A percentile compares a stretch with the other conserved stretches of the same genome.
Evolutionary conservation across 1,139 yeast species (phyloP).

Genomic region (Debaryomyces singareniensis): DNA sequence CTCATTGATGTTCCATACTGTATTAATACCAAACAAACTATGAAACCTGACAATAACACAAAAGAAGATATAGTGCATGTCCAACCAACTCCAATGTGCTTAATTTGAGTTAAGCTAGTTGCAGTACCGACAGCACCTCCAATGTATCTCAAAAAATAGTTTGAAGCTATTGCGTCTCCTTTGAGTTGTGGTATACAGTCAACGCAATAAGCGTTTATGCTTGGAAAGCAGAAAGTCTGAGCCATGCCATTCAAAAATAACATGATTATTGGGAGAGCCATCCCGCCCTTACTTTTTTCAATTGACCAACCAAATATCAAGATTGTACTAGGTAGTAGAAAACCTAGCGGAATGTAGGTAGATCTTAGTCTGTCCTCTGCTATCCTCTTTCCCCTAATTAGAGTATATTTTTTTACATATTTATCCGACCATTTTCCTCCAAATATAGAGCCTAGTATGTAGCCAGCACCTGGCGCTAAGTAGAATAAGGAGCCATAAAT

Average conservation of each 20-base stretch:
- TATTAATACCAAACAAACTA: conserved; percentile 7
- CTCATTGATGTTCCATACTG: conserved; percentile 19
- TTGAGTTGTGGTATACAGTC: conserved; percentile 48
- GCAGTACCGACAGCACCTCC: conserved; percentile 48
- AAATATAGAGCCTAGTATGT: conserved; percentile 37
- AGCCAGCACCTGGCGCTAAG: conserved; percentile 48
- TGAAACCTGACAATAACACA: conserved; percentile 21
- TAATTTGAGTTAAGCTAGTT: conserved; percentile 36
- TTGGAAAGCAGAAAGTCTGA: conserved; percentile 46
- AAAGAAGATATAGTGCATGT: conserved; percentile 37
- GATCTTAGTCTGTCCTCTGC: conserved; percentile 48
- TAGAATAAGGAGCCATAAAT: conserved; percentile 45
- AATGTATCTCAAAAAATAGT: conserved; percentile 42
- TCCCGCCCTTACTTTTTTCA: conserved; percentile 43
- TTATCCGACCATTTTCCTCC: conserved; percentile 49
- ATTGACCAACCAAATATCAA: conserved; percentile 50
- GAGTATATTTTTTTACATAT: conserved; percentile 35
- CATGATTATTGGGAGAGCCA: conserved; percentile 45
- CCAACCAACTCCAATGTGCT: conserved; percentile 49
- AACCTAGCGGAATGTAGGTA: conserved; percentile 27
- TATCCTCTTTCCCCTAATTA: conserved; percentile 35
- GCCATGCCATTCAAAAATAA: conserved; percentile 43
- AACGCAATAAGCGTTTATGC: conserved; percentile 48
- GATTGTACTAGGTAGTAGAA: conserved; percentile 33
- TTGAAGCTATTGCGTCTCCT: conserved; percentile 49